phyloP scores from a whole-genome alignment of 169 alveolate genomes.

The Eimeria acervulina region DNA sequence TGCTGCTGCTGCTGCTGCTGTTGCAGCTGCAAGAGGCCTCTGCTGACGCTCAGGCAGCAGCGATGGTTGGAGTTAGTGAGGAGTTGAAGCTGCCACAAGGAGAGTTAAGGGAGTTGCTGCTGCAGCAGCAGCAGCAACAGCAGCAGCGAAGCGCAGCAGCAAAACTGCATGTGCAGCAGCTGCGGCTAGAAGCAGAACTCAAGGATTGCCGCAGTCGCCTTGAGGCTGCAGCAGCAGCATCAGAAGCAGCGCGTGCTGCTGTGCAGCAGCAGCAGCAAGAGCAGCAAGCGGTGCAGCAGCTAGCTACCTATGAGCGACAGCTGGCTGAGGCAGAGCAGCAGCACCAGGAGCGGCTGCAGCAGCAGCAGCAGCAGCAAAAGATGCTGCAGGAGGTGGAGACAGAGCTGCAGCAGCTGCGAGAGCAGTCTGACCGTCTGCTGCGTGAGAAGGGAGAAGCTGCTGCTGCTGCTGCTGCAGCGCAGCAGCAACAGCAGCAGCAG shows the following conservation, averaged over 20 bases:
- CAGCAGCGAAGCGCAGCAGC: slow-evolving; percentile 64
- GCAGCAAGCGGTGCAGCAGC: slow-evolving; percentile 26
- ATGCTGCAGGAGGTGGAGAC: slow-evolving; percentile 37
- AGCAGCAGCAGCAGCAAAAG: slow-evolving; percentile 55
- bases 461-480: slow-evolving; percentile 64
- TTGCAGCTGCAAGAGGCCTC: slow-evolving; percentile 39
- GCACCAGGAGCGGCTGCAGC: slow-evolving; percentile 26
- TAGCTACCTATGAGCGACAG: slow-evolving; percentile 39
- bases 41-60: slow-evolving; percentile 63
- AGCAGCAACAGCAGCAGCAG: slow-evolving; percentile 64
- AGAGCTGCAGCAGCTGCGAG: slow-evolving; percentile 26
- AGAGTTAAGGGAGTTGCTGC: slow-evolving; percentile 43
- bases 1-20: too few relatives aligned
- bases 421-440: slow-evolving; percentile 29
- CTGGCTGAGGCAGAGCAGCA: slow-evolving; percentile 62
- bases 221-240: slow-evolving; percentile 14
- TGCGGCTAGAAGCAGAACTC: slow-evolving; percentile 45
- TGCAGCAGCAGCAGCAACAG: slow-evolving; percentile 57
- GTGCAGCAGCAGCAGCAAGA: slow-evolving; percentile 29
- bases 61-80: background rate
- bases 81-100: slow-evolving; percentile 27
- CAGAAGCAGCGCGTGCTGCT: slow-evolving; percentile 24
- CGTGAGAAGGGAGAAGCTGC: slow-evolving; percentile 44
- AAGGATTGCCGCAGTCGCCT: slow-evolving; percentile 58
- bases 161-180: slow-evolving; percentile 48